Evolutionary conservation across 2,329 filamentous ascomycete species (phyloP).

Genomic region (Rutstroemia sp.): DNA sequence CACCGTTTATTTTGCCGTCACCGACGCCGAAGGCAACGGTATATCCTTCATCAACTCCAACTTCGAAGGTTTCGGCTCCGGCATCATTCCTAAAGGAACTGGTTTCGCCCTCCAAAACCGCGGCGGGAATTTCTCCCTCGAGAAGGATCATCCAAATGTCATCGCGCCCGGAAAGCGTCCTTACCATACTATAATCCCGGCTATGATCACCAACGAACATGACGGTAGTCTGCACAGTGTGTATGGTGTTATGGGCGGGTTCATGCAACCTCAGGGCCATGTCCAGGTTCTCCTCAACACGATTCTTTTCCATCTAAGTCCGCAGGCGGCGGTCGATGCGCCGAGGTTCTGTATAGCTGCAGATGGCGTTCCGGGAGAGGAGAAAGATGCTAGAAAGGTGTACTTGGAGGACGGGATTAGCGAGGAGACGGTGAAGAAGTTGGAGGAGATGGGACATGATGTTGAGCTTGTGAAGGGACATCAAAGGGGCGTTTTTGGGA

Average conservation of each 20-base stretch:
- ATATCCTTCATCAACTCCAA: slow-evolving; percentile 97
- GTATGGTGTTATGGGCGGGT: slow-evolving; percentile 96
- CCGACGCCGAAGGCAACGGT: slow-evolving; percentile 77
- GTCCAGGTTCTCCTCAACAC: slow-evolving; percentile 90
- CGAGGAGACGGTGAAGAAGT: slow-evolving; percentile 55
- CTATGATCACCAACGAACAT: slow-evolving; percentile 69
- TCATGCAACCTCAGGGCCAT: slow-evolving; percentile 97
- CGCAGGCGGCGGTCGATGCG: slow-evolving; percentile 84
- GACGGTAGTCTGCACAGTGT: slow-evolving; percentile 75
- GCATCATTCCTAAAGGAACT: slow-evolving; percentile 76
- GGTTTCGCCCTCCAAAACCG: slow-evolving; percentile 95
- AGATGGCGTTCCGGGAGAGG: slow-evolving; percentile 53
- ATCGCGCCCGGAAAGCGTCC: slow-evolving; percentile 78
- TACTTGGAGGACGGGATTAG: slow-evolving; percentile 79
- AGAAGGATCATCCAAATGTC: slow-evolving; percentile 66
- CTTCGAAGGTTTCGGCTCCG: slow-evolving; percentile 82
- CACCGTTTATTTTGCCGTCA: slow-evolving; percentile 88
- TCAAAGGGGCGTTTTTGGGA: slow-evolving; percentile 65
- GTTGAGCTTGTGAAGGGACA: slow-evolving; percentile 61
- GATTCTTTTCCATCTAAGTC: slow-evolving; percentile 70
- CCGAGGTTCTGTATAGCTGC: slow-evolving; percentile 84
- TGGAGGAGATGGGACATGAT: slow-evolving; percentile 65
- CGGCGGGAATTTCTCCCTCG: slow-evolving; percentile 75
- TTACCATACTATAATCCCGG: slow-evolving; percentile 97
- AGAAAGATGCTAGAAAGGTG: slow-evolving; percentile 50